Conservation (phyloP, 1,284 basidiomycete genomes). For the Sporisorium scitamineum region DNA sequence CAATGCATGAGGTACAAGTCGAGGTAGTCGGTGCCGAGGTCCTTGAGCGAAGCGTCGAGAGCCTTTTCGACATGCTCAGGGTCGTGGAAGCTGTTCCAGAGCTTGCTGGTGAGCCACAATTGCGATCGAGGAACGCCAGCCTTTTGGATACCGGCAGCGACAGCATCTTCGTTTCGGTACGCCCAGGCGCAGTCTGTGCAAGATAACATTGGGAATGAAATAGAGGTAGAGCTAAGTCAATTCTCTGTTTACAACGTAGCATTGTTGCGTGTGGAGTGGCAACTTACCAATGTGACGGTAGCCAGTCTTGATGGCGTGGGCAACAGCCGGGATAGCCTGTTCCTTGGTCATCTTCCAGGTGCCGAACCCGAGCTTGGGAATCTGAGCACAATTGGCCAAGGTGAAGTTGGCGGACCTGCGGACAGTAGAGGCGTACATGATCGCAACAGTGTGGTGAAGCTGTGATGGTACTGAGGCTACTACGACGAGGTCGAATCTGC, state of each 20-base stretch:
- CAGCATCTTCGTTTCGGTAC: conserved; percentile 82
- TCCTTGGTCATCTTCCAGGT: conserved; percentile 63
- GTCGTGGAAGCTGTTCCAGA: conserved; percentile 81
- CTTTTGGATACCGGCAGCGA: conserved; percentile 80
- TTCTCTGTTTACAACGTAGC: too few relatives aligned
- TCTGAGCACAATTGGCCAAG: conserved; percentile 60
- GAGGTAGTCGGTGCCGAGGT: conserved; percentile 80
- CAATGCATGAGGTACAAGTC: conserved; percentile 88
- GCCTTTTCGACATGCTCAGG: conserved; percentile 68
- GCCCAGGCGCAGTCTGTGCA: conserved; percentile 60
- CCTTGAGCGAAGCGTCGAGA: conserved; percentile 79
- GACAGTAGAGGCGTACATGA: conserved; percentile 55
- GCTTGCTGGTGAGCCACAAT: conserved; percentile 85
- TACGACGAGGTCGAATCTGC: conserved; percentile 9
- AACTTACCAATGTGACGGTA: conserved; percentile 62
- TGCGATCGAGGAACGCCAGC: conserved; percentile 81
- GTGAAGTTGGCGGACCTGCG: conserved; percentile 56
- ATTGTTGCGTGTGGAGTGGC: too few relatives aligned
- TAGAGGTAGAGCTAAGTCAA: neutral
- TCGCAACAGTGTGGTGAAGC: conserved; percentile 4
- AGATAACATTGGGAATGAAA: neutral
- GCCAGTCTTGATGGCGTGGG: conserved; percentile 61
- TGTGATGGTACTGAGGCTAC: neutral
- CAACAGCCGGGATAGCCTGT: conserved; percentile 73
- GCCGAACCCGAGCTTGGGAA: conserved; percentile 62